These are phyloP conservation scores for Penicillium canescens DNA, from an alignment of 495 filamentous ascomycete genomes.

Conservation along the genomic window DNA sequence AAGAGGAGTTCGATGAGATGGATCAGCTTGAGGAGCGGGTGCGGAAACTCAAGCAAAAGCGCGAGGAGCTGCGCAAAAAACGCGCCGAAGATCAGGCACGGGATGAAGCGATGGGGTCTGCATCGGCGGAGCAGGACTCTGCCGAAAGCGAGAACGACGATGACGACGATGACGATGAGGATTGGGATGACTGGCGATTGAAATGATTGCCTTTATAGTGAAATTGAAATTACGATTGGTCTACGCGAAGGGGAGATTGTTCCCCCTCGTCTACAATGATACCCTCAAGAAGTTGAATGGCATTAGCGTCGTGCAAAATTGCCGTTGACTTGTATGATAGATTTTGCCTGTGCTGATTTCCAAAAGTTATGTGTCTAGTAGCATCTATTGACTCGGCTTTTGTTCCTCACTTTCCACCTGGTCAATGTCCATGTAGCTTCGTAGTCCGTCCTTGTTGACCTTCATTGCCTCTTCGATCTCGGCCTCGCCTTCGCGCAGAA, in stretches of 20 bases:
- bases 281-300: conserved; percentile 36
- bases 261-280: conserved; percentile 40
- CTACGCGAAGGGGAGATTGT: conserved; percentile 22
- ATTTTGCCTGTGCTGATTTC: not conserved
- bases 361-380: conserved; percentile 4
- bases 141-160: conserved; percentile 35
- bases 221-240: conserved; percentile 10
- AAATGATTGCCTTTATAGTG: conserved; percentile 34
- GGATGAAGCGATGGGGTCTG: conserved; percentile 20
- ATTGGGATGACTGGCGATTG: conserved; percentile 73
- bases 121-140: conserved; percentile 21
- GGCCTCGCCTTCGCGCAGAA: conserved; percentile 71
- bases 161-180: conserved; percentile 43
- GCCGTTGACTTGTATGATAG: conserved; percentile 19
- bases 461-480: conserved; percentile 80
- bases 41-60: conserved; percentile 68
- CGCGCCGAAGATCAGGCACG: conserved; percentile 41
- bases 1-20: conserved; percentile 95
- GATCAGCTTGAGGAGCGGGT: conserved; percentile 83
- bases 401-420: conserved; percentile 14
- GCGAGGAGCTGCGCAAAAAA: conserved; percentile 56
- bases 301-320: conserved; percentile 3
- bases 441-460: conserved; percentile 69
- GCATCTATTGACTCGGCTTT: conserved; percentile 5
- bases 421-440: conserved; percentile 57